Evolutionary conservation across 208 protist genomes (phyloP).

Genomic region (Leishmania braziliensis): DNA sequence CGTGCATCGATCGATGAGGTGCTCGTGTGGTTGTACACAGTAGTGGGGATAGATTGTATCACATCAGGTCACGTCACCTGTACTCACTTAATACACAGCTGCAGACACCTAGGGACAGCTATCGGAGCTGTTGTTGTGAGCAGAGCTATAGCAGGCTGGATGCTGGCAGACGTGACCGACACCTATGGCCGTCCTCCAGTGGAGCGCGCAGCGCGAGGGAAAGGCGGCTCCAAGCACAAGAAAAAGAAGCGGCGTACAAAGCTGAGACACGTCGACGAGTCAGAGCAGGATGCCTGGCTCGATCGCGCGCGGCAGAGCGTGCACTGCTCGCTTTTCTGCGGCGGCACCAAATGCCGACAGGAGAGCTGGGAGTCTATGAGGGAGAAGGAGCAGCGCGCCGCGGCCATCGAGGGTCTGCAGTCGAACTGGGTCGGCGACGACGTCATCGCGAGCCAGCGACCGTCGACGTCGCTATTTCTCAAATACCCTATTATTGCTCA

Average conservation of each 20-base stretch:
- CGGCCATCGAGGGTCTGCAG: constrained; percentile 87
- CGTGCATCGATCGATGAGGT: neutral
- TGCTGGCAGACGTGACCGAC: constrained; percentile 36
- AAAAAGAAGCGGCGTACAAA: constrained; percentile 41
- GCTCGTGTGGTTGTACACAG: neutral
- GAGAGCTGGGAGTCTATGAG: constrained; percentile 81
- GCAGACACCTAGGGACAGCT: neutral
- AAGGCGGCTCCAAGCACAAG: constrained; percentile 10
- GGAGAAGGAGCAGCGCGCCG: constrained; percentile 41
- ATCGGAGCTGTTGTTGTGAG: neutral
- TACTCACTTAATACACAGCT: neutral
- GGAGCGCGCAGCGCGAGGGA: constrained; percentile 34
- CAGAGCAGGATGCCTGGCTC: constrained; percentile 72
- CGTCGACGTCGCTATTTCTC: constrained; percentile 83
- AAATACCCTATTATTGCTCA: constrained; percentile 86
- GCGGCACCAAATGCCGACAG: constrained; percentile 76
- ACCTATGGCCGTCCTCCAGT: constrained; percentile 37
- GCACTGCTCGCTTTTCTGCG: constrained; percentile 86
- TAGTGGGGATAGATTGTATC: neutral
- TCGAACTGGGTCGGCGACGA: constrained; percentile 86
- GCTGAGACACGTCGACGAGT: constrained; percentile 67
- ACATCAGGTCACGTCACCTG: neutral
- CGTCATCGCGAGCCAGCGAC: constrained; percentile 89
- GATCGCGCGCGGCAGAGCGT: constrained; percentile 71
- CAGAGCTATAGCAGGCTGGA: neutral